phyloP scores from a whole-genome alignment of 306 rosid genomes.

The Lagenaria siceraria region DNA sequence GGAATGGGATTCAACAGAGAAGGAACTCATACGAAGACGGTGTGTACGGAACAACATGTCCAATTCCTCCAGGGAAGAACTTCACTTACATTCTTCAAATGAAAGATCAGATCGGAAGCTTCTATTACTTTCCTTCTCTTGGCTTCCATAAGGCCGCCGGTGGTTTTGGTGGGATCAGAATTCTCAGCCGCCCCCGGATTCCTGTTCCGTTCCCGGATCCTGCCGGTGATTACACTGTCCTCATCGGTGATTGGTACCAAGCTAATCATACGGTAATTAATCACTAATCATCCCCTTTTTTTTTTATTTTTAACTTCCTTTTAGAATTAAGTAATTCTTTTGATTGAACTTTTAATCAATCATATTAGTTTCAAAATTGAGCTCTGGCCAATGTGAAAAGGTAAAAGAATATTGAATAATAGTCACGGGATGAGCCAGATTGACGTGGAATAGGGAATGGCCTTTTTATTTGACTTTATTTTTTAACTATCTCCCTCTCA shows the following conservation, averaged over 20 bases:
- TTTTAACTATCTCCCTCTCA: too few relatives aligned
- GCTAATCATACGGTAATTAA: slow-evolving; percentile 70
- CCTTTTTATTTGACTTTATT: neutral
- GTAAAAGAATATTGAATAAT: neutral
- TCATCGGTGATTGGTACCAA: slow-evolving; percentile 92
- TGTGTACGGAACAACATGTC: slow-evolving; percentile 82
- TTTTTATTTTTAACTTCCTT: neutral
- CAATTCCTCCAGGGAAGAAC: slow-evolving; percentile 83
- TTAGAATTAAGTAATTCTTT: neutral
- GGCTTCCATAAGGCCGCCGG: slow-evolving; percentile 96
- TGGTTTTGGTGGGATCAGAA: slow-evolving; percentile 91
- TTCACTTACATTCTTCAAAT: slow-evolving; percentile 91
- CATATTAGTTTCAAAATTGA: neutral
- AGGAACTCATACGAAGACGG: slow-evolving; percentile 90
- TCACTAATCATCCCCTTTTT: neutral
- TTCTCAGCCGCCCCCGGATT: slow-evolving; percentile 83
- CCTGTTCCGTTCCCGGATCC: slow-evolving; percentile 96
- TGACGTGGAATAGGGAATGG: neutral
- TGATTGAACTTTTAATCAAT: neutral
- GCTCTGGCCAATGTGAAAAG: neutral
- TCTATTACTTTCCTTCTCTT: slow-evolving; percentile 85
- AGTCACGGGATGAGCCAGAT: neutral
- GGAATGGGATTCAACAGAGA: slow-evolving; percentile 88
- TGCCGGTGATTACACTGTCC: slow-evolving; percentile 68
- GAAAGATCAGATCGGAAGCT: slow-evolving; percentile 95